Conservation (phyloP, 83 land plant genomes). For the Picea abies region DNA sequence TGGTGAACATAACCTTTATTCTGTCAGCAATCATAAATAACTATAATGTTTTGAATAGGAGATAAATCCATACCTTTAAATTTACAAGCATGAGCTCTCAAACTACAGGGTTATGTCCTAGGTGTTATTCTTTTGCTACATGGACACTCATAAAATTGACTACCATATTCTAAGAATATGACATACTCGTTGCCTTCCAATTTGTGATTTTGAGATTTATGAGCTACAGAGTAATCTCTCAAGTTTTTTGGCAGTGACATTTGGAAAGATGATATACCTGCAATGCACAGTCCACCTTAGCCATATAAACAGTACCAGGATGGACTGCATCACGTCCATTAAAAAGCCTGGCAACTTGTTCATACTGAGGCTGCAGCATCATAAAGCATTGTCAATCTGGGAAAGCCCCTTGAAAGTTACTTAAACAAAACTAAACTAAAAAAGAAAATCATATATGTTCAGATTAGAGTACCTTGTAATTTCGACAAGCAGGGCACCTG, state of each 20-base stretch:
- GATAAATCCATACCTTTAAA: background rate
- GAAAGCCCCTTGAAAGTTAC: background rate
- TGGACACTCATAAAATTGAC: background rate
- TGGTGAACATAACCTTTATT: no score
- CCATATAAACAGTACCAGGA: constrained; percentile 80
- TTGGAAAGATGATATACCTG: constrained; percentile 49
- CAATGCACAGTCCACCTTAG: constrained; percentile 92
- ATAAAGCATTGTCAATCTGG: constrained; percentile 5
- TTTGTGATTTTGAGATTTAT: constrained; percentile 2
- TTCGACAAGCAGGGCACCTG: constrained; percentile 99
- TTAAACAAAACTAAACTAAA: background rate
- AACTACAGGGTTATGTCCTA: background rate
- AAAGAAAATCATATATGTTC: background rate
- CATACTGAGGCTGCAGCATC: constrained; percentile 91
- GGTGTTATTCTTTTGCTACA: background rate
- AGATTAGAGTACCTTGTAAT: constrained; percentile 77
- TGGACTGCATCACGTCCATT: constrained; percentile 88
- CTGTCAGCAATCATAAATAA: background rate
- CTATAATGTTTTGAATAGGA: background rate
- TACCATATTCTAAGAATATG: no score
- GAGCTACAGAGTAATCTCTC: background rate
- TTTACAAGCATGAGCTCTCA: background rate
- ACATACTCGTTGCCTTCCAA: background rate
- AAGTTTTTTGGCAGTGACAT: background rate
- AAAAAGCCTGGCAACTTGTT: constrained; percentile 91